Base-by-base conservation (phyloP, 2,329 filamentous ascomycete genomes). In the Fusarium sp. region DNA sequence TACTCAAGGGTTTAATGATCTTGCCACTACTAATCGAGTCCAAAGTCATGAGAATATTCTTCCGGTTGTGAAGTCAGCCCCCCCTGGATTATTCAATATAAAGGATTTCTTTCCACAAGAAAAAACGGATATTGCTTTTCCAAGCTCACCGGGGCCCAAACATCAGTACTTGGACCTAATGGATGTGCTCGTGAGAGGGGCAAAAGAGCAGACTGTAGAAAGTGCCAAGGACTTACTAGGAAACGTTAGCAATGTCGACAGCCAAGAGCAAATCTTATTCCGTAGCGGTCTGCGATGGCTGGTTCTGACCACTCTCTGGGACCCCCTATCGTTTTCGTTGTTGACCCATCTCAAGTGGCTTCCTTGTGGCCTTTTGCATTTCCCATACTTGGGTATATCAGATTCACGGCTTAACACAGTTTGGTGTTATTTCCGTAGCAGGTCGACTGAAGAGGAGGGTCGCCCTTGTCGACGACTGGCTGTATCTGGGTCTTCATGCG, bases 321-420 rank as follows among this genome's bases (percentile, higher is more conserved):
- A 48, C 61, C 69, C 66, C 67, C 65, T 62, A 59, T 75, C 51
- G 24, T 52, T 54, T 54, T 52, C 48, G 30, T 62, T 28, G 34
- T 56, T 64, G 56, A 45, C 58, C 57, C 57, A 57, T 62, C 48
- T 56, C 34, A 66, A 54, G 62, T 55, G 47, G 45, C 32, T 63
- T 60, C 60, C 64, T 61, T 58, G 68, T 75, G 70, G 68, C 48
- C 76, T 75, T 78, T 72, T 62, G 67, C 63, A 61, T 76, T 78
- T 78, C 73, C 76, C 72, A 78, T 77, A 64, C 72, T 58, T 55
- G 65, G 66, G 63, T 52, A 57, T 42, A 78, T 77, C 75, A 69
- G 65, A 63, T 73, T 77, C 58, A 52, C 65, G 68, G 77, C 72
- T 69, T 67, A 68, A 77, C 72, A 66, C 75, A 67, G 41, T n/a